Conservation (phyloP, 306 rosid genomes). For the Corylus americana region DNA sequence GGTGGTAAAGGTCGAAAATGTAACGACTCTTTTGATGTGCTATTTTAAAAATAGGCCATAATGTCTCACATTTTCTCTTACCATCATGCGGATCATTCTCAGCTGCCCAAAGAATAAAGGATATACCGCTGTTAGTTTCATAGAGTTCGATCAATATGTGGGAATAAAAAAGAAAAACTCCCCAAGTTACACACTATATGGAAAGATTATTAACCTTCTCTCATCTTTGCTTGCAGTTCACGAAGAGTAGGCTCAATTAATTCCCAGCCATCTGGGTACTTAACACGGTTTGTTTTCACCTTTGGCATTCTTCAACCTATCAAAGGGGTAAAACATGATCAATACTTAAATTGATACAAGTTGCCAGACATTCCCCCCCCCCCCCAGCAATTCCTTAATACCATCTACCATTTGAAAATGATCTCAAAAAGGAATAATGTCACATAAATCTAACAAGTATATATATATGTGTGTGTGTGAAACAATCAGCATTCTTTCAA, state of each 20-base stretch:
- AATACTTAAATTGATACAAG: slow-evolving; percentile 2
- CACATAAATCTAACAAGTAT: background rate
- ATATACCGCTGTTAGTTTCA: slow-evolving; percentile 20
- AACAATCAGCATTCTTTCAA: background rate
- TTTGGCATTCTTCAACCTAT: slow-evolving; percentile 74
- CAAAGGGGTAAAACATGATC: slow-evolving; percentile 11
- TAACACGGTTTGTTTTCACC: slow-evolving; percentile 86
- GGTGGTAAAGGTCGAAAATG: slow-evolving; percentile 65
- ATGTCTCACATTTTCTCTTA: slow-evolving; percentile 70
- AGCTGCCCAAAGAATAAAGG: slow-evolving; percentile 40
- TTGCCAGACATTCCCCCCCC: slow-evolving; percentile 10
- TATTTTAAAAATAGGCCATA: slow-evolving; percentile 79
- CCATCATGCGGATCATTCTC: slow-evolving; percentile 80
- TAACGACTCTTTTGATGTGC: slow-evolving; percentile 81
- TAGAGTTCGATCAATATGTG: background rate
- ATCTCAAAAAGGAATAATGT: background rate
- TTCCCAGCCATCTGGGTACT: slow-evolving; percentile 95
- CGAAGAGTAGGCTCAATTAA: slow-evolving; percentile 87
- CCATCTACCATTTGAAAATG: background rate
- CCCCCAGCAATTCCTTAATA: background rate
- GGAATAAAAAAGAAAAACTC: background rate
- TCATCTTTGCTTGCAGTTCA: slow-evolving; percentile 94
- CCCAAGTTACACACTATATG: background rate
- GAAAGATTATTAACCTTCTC: slow-evolving; percentile 64
- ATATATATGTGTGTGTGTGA: background rate